Base-by-base conservation (phyloP, 2,329 filamentous ascomycete species). In the Trichoderma arundinaceum region DNA sequence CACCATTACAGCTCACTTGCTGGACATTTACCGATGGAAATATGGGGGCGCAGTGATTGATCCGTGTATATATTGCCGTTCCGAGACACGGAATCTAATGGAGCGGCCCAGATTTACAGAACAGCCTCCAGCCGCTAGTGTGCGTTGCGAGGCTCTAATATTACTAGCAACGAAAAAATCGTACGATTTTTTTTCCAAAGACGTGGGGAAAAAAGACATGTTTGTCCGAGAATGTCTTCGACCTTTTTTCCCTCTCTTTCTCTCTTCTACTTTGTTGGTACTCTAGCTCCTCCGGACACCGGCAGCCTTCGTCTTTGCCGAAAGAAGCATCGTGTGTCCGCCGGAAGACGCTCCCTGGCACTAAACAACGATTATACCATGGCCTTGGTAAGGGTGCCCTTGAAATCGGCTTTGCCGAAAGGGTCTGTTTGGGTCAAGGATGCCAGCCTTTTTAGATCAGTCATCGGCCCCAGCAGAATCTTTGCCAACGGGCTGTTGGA, bases 1-100 rank as follows among this genome's bases (percentile, higher is more conserved):
- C 58, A 62, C 48, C 44, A 62, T 33, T 44, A 52, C 35, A 48
- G 46, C 32, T 15, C 35, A 17, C 15, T 39, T 38, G 35, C 22
- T 41, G 44, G 39, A 41, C 22, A 22, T 44, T 62, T 19, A 53
- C 59, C 49, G 46, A 62, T 44, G 7, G 35, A 57, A 60, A 49
- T 60, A 51, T 32, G 57, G 57, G 48, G 39, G 53, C 12, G 48
- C 32, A 33, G n/a, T 35, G 7, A 44, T 41, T 52, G 48, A 53
- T 52, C 38, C 48, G 32, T 22, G 19, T 35, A 19, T 32, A 33
- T 12, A 39, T 33, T 48, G 32, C 52, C 46, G 33, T 57, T 49
- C 62, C 62, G 53, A 65, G 62, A 65, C 62, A 59, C 44, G 62
- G 53, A 41, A 51, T 65, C 62, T 56, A 65, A 65, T 59, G 35